A percentile compares a stretch with the other conserved stretches of the same genome.
phyloP scores from a whole-genome alignment of 352 stramenopile species.

The Thraustochytrium sp. region DNA sequence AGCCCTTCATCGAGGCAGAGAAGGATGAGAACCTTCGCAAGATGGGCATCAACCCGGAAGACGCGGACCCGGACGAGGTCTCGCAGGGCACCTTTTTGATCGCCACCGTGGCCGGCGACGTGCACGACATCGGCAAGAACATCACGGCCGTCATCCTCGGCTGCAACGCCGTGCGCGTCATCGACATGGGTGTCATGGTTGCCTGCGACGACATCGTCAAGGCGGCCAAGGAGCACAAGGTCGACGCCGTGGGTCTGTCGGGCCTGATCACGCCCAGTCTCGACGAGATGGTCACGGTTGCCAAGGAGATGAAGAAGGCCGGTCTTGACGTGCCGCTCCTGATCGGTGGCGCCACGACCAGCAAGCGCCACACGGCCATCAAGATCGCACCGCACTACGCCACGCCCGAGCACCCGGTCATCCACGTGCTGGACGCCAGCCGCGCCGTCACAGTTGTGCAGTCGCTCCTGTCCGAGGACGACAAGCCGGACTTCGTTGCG shows the following conservation, averaged over 20 bases:
- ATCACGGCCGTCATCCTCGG: slow-evolving; percentile 95
- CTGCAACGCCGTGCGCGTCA: slow-evolving; percentile 75
- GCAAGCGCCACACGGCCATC: slow-evolving; percentile 92
- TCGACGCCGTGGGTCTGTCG: slow-evolving; percentile 92
- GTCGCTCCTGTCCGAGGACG: slow-evolving; percentile 62
- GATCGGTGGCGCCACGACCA: slow-evolving; percentile 93
- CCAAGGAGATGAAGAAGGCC: slow-evolving; percentile 86
- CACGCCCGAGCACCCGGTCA: slow-evolving; percentile 83
- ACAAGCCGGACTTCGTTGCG: slow-evolving; percentile 68
- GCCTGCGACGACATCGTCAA: slow-evolving; percentile 77
- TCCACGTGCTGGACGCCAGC: slow-evolving; percentile 94
- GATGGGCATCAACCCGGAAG: slow-evolving; percentile 72
- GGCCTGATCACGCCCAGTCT: slow-evolving; percentile 94
- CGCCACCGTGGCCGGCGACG: slow-evolving; percentile 96
- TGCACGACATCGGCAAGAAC: slow-evolving; percentile 99
- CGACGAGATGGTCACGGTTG: slow-evolving; percentile 96
- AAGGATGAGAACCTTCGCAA: slow-evolving; percentile 78
- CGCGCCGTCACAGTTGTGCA: slow-evolving; percentile 54
- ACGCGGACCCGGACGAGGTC: slow-evolving; percentile 69
- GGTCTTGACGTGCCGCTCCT: slow-evolving; percentile 88
- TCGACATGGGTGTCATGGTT: slow-evolving; percentile 95
- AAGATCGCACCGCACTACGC: slow-evolving; percentile 95
- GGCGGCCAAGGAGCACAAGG: slow-evolving; percentile 67
- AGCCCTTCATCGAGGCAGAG: slow-evolving; percentile 96
- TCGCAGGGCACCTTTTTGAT: slow-evolving; percentile 88